Evolutionary conservation across 495 filamentous ascomycete genomes (phyloP).

Genomic region (Lasiosphaeria miniovina): DNA sequence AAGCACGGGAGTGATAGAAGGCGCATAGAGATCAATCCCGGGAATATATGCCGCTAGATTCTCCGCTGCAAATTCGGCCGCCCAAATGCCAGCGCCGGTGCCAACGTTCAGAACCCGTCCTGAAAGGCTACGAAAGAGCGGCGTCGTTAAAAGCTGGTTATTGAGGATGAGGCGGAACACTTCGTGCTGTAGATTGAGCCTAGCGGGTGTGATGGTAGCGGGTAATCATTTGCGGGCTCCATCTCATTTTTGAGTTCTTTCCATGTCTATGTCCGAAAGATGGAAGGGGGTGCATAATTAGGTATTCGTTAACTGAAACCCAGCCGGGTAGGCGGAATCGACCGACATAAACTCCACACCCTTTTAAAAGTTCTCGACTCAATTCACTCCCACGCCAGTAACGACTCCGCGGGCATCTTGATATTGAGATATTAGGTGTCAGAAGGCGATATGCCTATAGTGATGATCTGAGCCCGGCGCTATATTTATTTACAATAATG

Average conservation of each 20-base stretch:
- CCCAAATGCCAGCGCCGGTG: slow-evolving; percentile 40
- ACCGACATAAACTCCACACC: no score
- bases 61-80: slow-evolving; percentile 39
- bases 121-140: background rate
- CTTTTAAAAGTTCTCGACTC: no score
- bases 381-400: no score
- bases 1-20: slow-evolving; percentile 38
- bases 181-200: slow-evolving; percentile 10
- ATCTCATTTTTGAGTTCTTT: background rate
- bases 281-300: no score
- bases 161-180: slow-evolving; percentile 5
- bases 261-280: no score
- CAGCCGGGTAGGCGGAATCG: no score
- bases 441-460: no score
- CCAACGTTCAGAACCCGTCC: slow-evolving; percentile 50
- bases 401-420: no score
- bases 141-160: slow-evolving; percentile 3
- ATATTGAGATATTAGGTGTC: no score
- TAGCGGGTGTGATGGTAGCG: slow-evolving; percentile 4
- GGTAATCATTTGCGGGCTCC: background rate
- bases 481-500: no score
- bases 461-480: no score
- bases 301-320: no score
- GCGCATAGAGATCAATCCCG: slow-evolving; percentile 59
- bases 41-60: slow-evolving; percentile 50